Evolutionary conservation across 306 rosid genomes (phyloP), one percentile per base, ranked within the genome.

Genomic region (Benincasa hispida): DNA sequence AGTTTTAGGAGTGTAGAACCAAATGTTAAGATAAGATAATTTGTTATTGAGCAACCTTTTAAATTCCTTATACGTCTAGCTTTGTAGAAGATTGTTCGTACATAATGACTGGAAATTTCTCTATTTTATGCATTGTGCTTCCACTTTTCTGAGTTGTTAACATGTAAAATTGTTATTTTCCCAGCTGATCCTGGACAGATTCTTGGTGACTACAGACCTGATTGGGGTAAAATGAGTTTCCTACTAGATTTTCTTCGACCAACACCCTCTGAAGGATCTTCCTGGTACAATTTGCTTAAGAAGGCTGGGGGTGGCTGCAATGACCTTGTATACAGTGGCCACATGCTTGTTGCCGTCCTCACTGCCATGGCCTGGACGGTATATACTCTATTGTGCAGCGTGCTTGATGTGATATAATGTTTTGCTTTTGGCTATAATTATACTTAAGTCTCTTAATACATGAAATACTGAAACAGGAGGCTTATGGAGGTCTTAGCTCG

Each of bases 291-390:
- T 94, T 76, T 89, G 80, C 89, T 94, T 63, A 94, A 75, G 86
- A 91, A 83, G 79, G 97, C 98, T 12, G 98, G 88, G 75, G 98
- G 98, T 8, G 98, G 98, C 77, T 93, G 98, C 88, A 93, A 93
- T 78, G 98, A 94, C 87, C 97, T 94, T 56, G 21, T 94, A 62
- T 94, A 85, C 84, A 94, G 98, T 58, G 98, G 98, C 61, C 98
- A 94, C 90, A 88, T 94, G 91, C 85, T 94, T 15, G 98, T 91
- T 81, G 98, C 97, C 22, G 98, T 87, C 15, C 90, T 94, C 47
- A 94, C 98, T 21, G 98, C 97, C 79, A 93, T 91, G 98, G 98
- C 98, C 76, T 94, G 98, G 98, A 94, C 91, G 77, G 98, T 94
- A 94, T 72, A 87, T 18, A 62, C 19, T 45, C 75, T 70, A 45